Percentiles rank a stretch among this genome's conserved stretches.
phyloP scores from a whole-genome alignment of 1,284 basidiomycete genomes.

The Exsudoporus floridanus region DNA sequence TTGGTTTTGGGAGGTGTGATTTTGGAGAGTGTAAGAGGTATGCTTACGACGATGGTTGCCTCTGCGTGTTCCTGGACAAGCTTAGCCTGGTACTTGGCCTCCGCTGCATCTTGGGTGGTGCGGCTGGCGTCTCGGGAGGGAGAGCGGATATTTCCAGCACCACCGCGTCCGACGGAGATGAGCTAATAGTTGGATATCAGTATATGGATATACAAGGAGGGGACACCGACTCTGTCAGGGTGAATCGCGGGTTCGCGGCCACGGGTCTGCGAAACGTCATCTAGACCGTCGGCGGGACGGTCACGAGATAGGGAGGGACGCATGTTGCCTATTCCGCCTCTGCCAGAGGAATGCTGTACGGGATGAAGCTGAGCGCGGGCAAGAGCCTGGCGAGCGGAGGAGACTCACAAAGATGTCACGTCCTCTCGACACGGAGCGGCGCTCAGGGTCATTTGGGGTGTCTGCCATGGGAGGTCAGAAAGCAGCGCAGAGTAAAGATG shows the following conservation, averaged over 20 bases:
- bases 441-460: conserved; percentile 5
- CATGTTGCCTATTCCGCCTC: conserved; percentile 71
- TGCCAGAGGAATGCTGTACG: conserved; percentile 54
- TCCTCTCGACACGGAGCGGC: conserved; percentile 46
- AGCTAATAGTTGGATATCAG: conserved; percentile 34
- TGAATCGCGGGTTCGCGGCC: conserved; percentile 54
- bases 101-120: conserved; percentile 24
- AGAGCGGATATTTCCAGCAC: conserved; percentile 75
- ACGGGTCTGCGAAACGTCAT: conserved; percentile 43
- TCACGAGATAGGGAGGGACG: conserved; percentile 45
- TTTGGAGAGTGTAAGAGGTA: not conserved
- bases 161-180: conserved; percentile 72
- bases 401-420: conserved; percentile 41
- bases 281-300: conserved; percentile 39
- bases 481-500: too few species aligned
- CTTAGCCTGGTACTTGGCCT: conserved; percentile 42
- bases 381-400: too few species aligned
- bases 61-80: conserved; percentile 45
- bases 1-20: not conserved
- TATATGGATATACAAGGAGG: not conserved
- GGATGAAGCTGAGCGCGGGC: not conserved
- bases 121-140: conserved; percentile 56
- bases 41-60: conserved; percentile 40
- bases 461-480: conserved; percentile 29
- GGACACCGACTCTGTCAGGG: conserved; percentile 34